A percentile compares a stretch with the other conserved stretches of the same genome.
Conservation (phyloP, 2,329 filamentous ascomycete species). For the Fusarium sp. region DNA sequence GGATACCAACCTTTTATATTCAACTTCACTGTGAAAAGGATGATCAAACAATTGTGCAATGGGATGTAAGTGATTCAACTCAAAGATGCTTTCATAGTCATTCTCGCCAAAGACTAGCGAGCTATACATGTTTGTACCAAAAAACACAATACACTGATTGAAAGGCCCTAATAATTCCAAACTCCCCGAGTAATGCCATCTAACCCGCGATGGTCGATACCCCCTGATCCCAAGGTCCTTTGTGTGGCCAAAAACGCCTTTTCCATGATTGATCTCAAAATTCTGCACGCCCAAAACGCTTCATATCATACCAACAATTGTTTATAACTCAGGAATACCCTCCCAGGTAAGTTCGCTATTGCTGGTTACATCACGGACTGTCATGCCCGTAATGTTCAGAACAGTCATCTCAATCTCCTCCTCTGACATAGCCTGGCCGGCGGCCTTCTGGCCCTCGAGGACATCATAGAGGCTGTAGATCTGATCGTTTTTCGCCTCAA, state of each 20-base stretch:
- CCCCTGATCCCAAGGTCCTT: slow-evolving; percentile 30
- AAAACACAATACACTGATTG: slow-evolving; percentile 31
- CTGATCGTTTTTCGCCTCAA: slow-evolving; percentile 81
- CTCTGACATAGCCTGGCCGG: slow-evolving; percentile 71
- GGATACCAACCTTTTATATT: slow-evolving; percentile 45
- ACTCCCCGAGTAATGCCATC: slow-evolving; percentile 44
- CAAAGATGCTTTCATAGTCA: slow-evolving; percentile 37
- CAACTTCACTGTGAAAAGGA: neutral
- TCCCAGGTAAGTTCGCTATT: slow-evolving; percentile 57
- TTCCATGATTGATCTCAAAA: slow-evolving; percentile 37
- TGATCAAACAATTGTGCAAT: neutral
- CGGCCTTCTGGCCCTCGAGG: slow-evolving; percentile 79
- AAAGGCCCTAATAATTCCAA: slow-evolving; percentile 30
- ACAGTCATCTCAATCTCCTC: slow-evolving; percentile 74
- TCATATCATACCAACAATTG: slow-evolving; percentile 9
- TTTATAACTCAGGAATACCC: slow-evolving; percentile 50
- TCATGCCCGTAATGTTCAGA: slow-evolving; percentile 63
- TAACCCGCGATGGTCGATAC: slow-evolving; percentile 30
- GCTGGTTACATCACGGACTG: slow-evolving; percentile 55
- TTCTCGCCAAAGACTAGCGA: slow-evolving; percentile 39
- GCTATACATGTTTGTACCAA: slow-evolving; percentile 40
- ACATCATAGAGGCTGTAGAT: slow-evolving; percentile 88
- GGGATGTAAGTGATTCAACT: slow-evolving; percentile 22
- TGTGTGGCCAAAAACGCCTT: slow-evolving; percentile 42
- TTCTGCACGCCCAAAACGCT: slow-evolving; percentile 19